Base-by-base conservation (phyloP, 208 protist genomes). In the Trypanosoma rangeli region DNA sequence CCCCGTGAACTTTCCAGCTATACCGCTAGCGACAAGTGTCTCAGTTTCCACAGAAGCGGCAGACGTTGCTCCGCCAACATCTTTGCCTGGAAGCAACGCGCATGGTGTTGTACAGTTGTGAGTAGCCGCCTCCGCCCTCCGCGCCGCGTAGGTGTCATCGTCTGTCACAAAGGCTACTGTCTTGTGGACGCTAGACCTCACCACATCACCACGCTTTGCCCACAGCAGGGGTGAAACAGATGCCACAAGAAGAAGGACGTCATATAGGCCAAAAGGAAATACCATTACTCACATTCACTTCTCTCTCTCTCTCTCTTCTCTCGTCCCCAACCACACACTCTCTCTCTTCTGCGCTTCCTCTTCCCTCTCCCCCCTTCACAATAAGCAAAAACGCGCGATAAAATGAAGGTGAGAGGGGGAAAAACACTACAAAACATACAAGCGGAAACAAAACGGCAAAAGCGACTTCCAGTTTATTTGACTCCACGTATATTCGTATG, bases 221-320 rank as follows among this genome's bases (percentile, higher is more conserved):
- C 83, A 95, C 48, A 91, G 53, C 22, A 91, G 61, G 7, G 79
- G 83, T 3, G 85, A 89, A 3, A 85, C 82, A 0, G 90, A 88
- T n/a, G 83, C 85, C 5, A 90, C 39, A 4, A 93, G 33, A 60
- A 95, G 76, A 50, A 95, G 77, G 42, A 91, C 68, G 70, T 93
- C 87, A 75, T 95, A 86, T 2, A 95, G 61, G 2, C 90, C 90
- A 68, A 91, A 85, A 0, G 89, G 86, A 86, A 94, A 92, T n/a
- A 39, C 33, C 7, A 68, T 26, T 46, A 62, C 16, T 5, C 5
- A n/a, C 33, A 10, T n/a, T 62, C 33, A 4, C 15, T 37, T 62
- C 33, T 61, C 37, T 20, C 37, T 55, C 18, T n/a, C 50, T 55
- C 8, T 55, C 24, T 55, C 13, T 28, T 29, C 24, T 55, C 50